A percentile compares a stretch with the other conserved stretches of the same genome.
phyloP scores from a whole-genome alignment of 495 filamentous ascomycete species.

The Xeromyces bisporus region DNA sequence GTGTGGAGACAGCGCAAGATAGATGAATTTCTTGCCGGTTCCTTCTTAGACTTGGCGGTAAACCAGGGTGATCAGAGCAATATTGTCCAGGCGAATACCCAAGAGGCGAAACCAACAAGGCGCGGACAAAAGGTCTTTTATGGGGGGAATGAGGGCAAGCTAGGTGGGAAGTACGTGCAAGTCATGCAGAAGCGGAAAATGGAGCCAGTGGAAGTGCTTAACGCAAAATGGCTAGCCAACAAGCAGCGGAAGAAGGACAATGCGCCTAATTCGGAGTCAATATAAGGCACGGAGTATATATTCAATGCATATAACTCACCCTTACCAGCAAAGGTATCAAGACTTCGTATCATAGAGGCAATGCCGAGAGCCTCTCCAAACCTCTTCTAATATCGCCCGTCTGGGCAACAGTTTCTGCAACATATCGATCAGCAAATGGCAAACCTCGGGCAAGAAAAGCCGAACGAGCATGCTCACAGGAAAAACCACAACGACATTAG shows the following conservation, averaged over 20 bases:
- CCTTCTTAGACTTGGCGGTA: conserved; percentile 45
- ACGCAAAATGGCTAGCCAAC: conserved; percentile 55
- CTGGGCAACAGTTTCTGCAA: conserved; percentile 47
- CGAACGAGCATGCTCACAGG: conserved; percentile 34
- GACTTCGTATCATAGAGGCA: conserved; percentile 58
- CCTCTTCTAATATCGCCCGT: conserved; percentile 53
- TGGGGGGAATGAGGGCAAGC: conserved; percentile 43
- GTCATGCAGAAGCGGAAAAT: conserved; percentile 47
- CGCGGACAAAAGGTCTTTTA: conserved; percentile 48
- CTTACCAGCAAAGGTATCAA: conserved; percentile 7
- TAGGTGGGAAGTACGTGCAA: conserved; percentile 51
- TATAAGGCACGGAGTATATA: conserved; percentile 3
- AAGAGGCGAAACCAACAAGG: conserved; percentile 14
- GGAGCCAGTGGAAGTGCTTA: conserved; percentile 51
- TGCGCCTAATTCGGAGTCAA: conserved; percentile 7
- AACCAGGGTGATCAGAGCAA: conserved; percentile 27
- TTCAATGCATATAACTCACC: conserved; percentile 9
- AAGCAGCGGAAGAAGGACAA: conserved; percentile 38
- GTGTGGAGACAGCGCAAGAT: conserved; percentile 73
- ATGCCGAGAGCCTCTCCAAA: conserved; percentile 64
- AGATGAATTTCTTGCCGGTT: conserved; percentile 62
- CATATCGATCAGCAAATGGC: not conserved
- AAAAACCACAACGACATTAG: conserved; percentile 81
- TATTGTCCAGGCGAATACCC: conserved; percentile 8
- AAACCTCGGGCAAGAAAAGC: not conserved